Base-by-base conservation (phyloP, 768 basidiomycete species). In the Hydnum rufescens region DNA sequence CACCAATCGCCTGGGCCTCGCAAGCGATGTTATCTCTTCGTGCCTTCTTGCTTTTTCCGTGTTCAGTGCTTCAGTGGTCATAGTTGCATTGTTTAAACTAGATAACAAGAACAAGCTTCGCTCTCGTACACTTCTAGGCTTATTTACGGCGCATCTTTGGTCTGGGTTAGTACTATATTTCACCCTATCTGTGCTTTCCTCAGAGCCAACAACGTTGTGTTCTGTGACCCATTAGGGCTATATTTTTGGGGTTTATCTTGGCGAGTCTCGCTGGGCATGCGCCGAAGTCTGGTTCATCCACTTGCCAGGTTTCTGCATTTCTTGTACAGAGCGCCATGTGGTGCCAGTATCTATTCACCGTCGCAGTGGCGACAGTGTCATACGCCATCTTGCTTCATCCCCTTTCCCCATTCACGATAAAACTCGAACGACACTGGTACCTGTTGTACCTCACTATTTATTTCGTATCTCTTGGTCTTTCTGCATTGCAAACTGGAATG, bases 301-400 rank as follows among this genome's bases (percentile, higher is more conserved):
- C 42, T 6, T 55, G 54, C 29, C 22, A 26, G 3, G 39, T 36
- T n/a, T 22, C 42, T 19, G 54, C 54, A 25, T 16, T 44, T 36
- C 19, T 55, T 25, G 42, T 48, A 18, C 23, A 31, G n/a, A 44
- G 36, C 5, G 55, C 32, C 8, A 34, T 46, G 26, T 55, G 54
- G 54, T 16, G n/a, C 42, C 54, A 55, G 44, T 55, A 55, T 42
- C 28, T 54, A 23, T 55, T 54, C 53, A 54, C 53, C 25, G 32
- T 55, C 19, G 36, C 54, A 4, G 29, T 55, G 2, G 55, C 54
- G n/a, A 32, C 29, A 25, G 54, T 55, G 4, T 55, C 54, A 22
- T 55, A 55, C 29, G 44, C 26, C 36, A 25, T 55, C 18, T 23
- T 55, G 13, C 32, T 55, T 13, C 55, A 55, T 32, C 54, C 54